Evolutionary conservation across 371 early-diverging fungal genomes (phyloP).

Genomic region (Rhizopus delemar): DNA sequence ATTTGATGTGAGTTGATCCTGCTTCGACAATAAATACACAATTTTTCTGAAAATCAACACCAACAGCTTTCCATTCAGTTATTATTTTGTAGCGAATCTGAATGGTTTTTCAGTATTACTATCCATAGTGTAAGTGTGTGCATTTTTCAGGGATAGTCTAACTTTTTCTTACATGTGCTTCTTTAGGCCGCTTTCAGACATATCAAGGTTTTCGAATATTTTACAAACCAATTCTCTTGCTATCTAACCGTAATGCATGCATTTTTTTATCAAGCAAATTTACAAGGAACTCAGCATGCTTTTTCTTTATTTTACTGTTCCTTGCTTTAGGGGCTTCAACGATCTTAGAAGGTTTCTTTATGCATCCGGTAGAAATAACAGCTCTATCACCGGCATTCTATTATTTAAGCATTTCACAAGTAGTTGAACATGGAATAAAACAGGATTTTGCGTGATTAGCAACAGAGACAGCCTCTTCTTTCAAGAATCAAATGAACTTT

Average conservation of each 20-base stretch:
- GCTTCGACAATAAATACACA: constrained; percentile 10
- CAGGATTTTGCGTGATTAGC: constrained; percentile 8
- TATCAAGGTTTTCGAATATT: background rate
- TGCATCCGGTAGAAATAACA: background rate
- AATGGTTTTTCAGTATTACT: constrained; percentile 6
- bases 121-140: constrained; percentile 1
- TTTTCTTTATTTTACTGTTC: background rate
- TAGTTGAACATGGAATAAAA: constrained; percentile 4
- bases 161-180: constrained; percentile 7
- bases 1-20: constrained; percentile 8
- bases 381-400: constrained; percentile 7
- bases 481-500: background rate
- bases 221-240: background rate
- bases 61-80: constrained; percentile 11
- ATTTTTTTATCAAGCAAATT: background rate
- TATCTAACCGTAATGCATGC: background rate
- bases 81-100: constrained; percentile 8
- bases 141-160: constrained; percentile 1
- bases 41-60: constrained; percentile 9
- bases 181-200: constrained; percentile 1
- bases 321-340: background rate
- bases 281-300: constrained; percentile 4
- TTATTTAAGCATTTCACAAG: constrained; percentile 6
- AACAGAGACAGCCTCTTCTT: constrained; percentile 7
- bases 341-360: background rate